phyloP scores from a whole-genome alignment of 805 yeast species.

The Teunomyces kruisii region DNA sequence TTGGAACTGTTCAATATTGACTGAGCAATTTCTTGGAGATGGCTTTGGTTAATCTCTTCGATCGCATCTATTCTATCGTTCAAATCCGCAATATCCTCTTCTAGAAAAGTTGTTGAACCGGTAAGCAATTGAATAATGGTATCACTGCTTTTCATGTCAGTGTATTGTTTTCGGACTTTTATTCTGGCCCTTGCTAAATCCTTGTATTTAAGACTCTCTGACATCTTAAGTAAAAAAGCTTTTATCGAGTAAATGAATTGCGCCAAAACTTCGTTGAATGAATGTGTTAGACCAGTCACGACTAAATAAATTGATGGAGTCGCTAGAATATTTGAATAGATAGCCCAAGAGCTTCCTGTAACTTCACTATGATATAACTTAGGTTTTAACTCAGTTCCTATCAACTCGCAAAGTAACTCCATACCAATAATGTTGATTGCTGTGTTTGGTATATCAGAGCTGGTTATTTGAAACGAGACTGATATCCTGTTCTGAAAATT shows the following conservation, averaged over 20 bases:
- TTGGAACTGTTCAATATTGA: slow-evolving; percentile 27
- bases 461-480: slow-evolving; percentile 48
- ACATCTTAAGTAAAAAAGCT: slow-evolving; percentile 11
- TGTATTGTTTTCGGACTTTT: slow-evolving; percentile 47
- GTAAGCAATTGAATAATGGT: slow-evolving; percentile 51
- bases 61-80: slow-evolving; percentile 57
- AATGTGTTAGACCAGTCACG: slow-evolving; percentile 51
- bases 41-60: slow-evolving; percentile 45
- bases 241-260: slow-evolving; percentile 32
- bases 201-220: slow-evolving; percentile 21
- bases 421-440: slow-evolving; percentile 45
- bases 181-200: slow-evolving; percentile 47
- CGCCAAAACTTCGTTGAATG: slow-evolving; percentile 34
- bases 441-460: slow-evolving; percentile 25
- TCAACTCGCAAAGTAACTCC: slow-evolving; percentile 53
- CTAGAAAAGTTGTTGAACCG: slow-evolving; percentile 53
- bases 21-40: slow-evolving; percentile 28
- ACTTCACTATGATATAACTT: slow-evolving; percentile 53
- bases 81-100: slow-evolving; percentile 53
- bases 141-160: slow-evolving; percentile 38
- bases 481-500: slow-evolving; percentile 30
- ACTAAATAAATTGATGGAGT: slow-evolving; percentile 53
- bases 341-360: slow-evolving; percentile 57
- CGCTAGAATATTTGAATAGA: slow-evolving; percentile 55
- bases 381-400: slow-evolving; percentile 40